phyloP scores from a whole-genome alignment of 106 monocot species.

The Dendrobium nobile region DNA sequence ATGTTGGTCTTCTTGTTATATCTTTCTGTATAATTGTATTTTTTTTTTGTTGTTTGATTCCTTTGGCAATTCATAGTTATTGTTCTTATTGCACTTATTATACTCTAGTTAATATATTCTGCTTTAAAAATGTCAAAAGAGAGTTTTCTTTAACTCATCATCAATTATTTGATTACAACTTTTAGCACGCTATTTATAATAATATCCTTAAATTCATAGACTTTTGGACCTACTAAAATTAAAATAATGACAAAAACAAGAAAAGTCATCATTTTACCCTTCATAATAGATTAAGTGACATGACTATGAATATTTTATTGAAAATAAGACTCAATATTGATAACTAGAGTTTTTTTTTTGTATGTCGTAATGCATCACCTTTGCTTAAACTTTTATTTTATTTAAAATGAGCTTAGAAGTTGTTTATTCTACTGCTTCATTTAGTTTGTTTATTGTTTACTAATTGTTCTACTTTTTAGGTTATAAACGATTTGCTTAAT shows the following conservation, averaged over 20 bases:
- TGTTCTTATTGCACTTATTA: no score
- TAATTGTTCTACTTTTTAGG: slow-evolving; percentile 31
- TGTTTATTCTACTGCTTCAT: neutral
- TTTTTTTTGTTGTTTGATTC: no score
- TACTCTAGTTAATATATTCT: no score
- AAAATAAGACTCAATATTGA: neutral
- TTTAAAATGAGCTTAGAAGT: neutral
- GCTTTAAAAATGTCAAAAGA: no score
- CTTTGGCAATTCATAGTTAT: no score
- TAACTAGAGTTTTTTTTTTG: neutral
- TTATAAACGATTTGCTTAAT: slow-evolving; percentile 98
- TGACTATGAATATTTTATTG: neutral
- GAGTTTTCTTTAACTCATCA: neutral
- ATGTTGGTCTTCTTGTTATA: no score
- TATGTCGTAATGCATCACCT: neutral
- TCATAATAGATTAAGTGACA: no score
- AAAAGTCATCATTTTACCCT: no score
- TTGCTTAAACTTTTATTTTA: neutral
- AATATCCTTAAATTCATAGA: neutral
- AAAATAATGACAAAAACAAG: no score
- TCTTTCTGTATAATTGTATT: no score
- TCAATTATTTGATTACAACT: neutral
- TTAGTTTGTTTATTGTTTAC: neutral
- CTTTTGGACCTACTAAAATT: neutral
- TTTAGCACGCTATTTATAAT: neutral